Percentiles rank a stretch among this genome's conserved stretches.
These are phyloP conservation scores for Plasmodiophora brassicae DNA, from an alignment of 208 protist genomes.

Conservation along the genomic window DNA sequence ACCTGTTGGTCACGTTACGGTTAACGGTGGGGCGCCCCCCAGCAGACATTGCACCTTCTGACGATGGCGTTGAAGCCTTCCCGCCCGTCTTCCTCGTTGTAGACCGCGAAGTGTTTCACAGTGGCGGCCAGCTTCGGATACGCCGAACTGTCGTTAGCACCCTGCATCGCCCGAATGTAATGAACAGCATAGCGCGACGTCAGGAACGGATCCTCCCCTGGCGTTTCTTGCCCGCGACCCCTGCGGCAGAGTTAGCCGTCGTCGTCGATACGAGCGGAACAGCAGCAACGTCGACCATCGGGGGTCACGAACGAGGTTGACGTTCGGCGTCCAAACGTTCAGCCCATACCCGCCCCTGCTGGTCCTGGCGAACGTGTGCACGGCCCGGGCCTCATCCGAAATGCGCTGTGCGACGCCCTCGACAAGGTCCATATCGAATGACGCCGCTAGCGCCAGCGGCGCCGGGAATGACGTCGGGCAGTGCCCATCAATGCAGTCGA, in stretches of 20 bases:
- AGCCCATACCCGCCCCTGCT: not conserved
- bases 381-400: not conserved
- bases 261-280: not conserved
- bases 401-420: slow-evolving; percentile 37
- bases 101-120: slow-evolving; percentile 53
- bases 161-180: slow-evolving; percentile 33
- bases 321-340: slow-evolving; percentile 49
- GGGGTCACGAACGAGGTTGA: slow-evolving; percentile 53
- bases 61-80: slow-evolving; percentile 48
- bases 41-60: not conserved
- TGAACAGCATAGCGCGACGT: slow-evolving; percentile 30
- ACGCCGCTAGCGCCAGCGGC: slow-evolving; percentile 42
- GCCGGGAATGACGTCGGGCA: slow-evolving; percentile 17
- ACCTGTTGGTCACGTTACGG: not conserved
- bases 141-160: not conserved
- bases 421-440: slow-evolving; percentile 45
- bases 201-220: slow-evolving; percentile 51
- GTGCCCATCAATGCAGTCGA: not conserved
- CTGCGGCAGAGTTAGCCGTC: not conserved
- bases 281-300: slow-evolving; percentile 32
- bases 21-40: no score
- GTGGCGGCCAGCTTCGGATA: slow-evolving; percentile 41
- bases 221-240: slow-evolving; percentile 29
- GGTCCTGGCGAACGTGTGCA: not conserved
- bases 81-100: not conserved